Base-by-base conservation (phyloP, 108 stramenopile genomes). In the Nannochloropsis salina region DNA sequence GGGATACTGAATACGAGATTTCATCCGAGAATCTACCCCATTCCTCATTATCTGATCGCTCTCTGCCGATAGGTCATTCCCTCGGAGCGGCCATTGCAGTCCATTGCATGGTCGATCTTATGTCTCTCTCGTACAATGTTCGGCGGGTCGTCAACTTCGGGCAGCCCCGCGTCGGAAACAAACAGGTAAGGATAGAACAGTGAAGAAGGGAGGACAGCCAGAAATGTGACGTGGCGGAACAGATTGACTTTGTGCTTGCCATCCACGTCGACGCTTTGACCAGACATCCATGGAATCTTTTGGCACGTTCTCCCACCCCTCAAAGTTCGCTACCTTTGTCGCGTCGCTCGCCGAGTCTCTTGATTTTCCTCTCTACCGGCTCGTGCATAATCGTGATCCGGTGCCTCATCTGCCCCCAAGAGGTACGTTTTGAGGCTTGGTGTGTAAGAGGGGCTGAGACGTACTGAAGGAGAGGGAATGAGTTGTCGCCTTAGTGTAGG, bases 311-410 rank as follows among this genome's bases (percentile, higher is more conserved):
- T 6, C 8, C 3, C 61, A 3, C 61, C 61, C 61, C 61, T 6
- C n/a, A n/a, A 15, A 74, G 61, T 74, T 74, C 61, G 12, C 82
- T 18, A 22, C 82, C 21, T 86, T 51, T 6, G 40, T 83, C 12
- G 41, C 12, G 20, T 18, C 18, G 18, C 42, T 83, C 21, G 15
- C 86, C 21, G 2, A 8, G 2, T 9, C 83, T 18, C 41, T 20
- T 22, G 44, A 15, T 47, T 15, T 44, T 22, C 43, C 43, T 21
- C 18, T 44, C 40, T 84, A 11, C 84, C 84, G 84, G 15, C 43
- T 82, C 6, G 86, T 86, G 41, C 86, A 86, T 51, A 2, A 44
- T 15, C 82, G 83, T 18, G 86, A 86, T 31, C 86, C 86, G 22
- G 86, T 86, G 42, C 86, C 86, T 83, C 86, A 84, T 8, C 45